phyloP scores from a whole-genome alignment of 441 rosid species.

The California macrophylla region DNA sequence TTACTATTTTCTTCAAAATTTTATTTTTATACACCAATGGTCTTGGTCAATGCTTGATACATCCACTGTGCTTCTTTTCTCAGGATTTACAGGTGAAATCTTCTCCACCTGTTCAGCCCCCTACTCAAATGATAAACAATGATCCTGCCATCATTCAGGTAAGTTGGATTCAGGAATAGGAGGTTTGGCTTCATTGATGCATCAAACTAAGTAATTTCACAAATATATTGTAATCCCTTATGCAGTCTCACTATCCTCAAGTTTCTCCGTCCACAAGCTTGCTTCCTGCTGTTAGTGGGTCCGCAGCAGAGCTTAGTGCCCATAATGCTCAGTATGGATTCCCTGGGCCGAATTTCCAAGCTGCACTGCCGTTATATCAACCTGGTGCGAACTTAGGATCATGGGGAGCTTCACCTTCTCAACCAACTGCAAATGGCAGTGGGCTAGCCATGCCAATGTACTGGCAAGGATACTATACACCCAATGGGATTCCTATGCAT shows the following conservation, averaged over 20 bases:
- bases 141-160: slow-evolving; percentile 97
- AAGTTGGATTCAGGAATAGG: slow-evolving; percentile 10
- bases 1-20: background rate
- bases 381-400: slow-evolving; percentile 69
- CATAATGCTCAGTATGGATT: slow-evolving; percentile 50
- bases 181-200: background rate
- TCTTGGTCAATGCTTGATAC: background rate
- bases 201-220: slow-evolving; percentile 11
- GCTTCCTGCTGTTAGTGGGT: slow-evolving; percentile 46
- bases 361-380: slow-evolving; percentile 64
- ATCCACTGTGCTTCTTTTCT: slow-evolving; percentile 10
- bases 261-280: slow-evolving; percentile 43
- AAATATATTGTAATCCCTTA: slow-evolving; percentile 15
- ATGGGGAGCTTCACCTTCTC: slow-evolving; percentile 69
- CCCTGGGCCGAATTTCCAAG: slow-evolving; percentile 59
- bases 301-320: slow-evolving; percentile 45
- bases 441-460: slow-evolving; percentile 68
- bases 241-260: slow-evolving; percentile 81
- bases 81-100: slow-evolving; percentile 96
- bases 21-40: background rate
- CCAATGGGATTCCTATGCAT: slow-evolving; percentile 63
- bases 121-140: slow-evolving; percentile 53
- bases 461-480: slow-evolving; percentile 79
- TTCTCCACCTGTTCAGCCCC: slow-evolving; percentile 63
- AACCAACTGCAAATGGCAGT: slow-evolving; percentile 48